Conservation (phyloP, 2,329 filamentous ascomycete genomes). For the Fusarium sublunatum region DNA sequence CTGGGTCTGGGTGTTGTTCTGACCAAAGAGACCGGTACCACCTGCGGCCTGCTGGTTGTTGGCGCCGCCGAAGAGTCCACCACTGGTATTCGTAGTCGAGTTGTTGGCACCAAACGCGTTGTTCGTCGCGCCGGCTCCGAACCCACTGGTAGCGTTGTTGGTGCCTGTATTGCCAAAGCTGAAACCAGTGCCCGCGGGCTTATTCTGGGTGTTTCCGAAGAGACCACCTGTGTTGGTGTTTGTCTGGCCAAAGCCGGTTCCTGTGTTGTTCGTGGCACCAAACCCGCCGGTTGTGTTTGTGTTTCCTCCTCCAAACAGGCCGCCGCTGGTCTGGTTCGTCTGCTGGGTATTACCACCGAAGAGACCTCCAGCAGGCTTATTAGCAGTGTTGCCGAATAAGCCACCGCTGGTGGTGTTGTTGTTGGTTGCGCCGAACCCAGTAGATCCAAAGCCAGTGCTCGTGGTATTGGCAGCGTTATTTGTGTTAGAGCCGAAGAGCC, state of each 20-base stretch:
- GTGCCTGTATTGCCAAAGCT: constrained; percentile 57
- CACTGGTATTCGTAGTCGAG: constrained; percentile 46
- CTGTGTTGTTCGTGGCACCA: constrained; percentile 38
- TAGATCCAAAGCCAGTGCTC: constrained; percentile 40
- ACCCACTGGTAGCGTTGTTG: constrained; percentile 40
- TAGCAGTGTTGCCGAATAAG: constrained; percentile 48
- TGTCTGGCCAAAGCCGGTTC: constrained; percentile 54
- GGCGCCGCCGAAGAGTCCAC: constrained; percentile 56
- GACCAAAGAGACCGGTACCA: constrained; percentile 57
- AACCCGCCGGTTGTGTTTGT: constrained; percentile 35
- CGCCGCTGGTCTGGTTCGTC: constrained; percentile 39
- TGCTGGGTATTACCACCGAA: constrained; percentile 51
- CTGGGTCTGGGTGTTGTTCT: constrained; percentile 48
- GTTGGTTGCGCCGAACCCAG: constrained; percentile 56
- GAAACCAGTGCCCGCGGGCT: constrained; percentile 53
- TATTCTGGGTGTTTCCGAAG: constrained; percentile 58
- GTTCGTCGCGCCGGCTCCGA: constrained; percentile 43
- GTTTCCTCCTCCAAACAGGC: constrained; percentile 44
- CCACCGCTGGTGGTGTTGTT: constrained; percentile 47
- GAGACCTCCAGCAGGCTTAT: constrained; percentile 50
- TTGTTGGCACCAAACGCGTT: constrained; percentile 47
- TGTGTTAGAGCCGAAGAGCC: constrained; percentile 53
- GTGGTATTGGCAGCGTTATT: constrained; percentile 49
- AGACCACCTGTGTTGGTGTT: constrained; percentile 50
- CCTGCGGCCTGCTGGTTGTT: constrained; percentile 52